A percentile compares a stretch with the other conserved stretches of the same genome.
Evolutionary conservation across 805 yeast genomes (phyloP).

Genomic region (Ogataea chonburiensis): DNA sequence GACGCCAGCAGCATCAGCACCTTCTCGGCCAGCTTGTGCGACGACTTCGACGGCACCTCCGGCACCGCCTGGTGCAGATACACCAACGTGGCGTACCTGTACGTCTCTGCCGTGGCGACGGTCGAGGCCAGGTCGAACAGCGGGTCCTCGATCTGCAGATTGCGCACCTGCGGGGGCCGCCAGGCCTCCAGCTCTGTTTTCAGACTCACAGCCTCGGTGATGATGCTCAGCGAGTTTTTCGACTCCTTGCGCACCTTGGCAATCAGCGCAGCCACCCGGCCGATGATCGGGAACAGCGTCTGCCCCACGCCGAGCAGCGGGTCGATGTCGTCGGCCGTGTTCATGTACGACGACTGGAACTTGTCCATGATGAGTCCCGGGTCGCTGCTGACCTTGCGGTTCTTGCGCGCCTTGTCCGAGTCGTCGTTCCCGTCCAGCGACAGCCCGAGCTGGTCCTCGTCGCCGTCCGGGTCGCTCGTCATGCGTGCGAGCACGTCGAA

Average conservation of each 20-base stretch:
- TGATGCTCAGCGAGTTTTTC: constrained; percentile 44
- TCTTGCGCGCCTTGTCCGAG: constrained; percentile 10
- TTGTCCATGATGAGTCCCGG: constrained; percentile 37
- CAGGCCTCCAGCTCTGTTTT: constrained; percentile 53
- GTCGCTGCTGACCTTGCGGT: constrained; percentile 16
- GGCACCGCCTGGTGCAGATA: constrained; percentile 72
- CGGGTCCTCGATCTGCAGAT: constrained; percentile 41
- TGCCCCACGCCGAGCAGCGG: constrained; percentile 70
- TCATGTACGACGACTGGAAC: constrained; percentile 38
- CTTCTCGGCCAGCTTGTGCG: constrained; percentile 58
- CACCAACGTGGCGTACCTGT: constrained; percentile 55
- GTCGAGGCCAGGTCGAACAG: constrained; percentile 58
- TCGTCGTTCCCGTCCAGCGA: constrained; percentile 6
- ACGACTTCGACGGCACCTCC: constrained; percentile 54
- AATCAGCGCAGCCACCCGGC: constrained; percentile 58
- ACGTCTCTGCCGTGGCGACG: constrained; percentile 69
- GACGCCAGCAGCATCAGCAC: constrained; percentile 60
- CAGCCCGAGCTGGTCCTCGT: constrained; percentile 20
- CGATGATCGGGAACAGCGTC: constrained; percentile 60
- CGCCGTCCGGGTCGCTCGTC: constrained; percentile 50
- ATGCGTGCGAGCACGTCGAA: constrained; percentile 66
- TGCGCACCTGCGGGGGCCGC: constrained; percentile 46
- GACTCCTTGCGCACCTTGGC: constrained; percentile 41
- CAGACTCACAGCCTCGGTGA: constrained; percentile 55
- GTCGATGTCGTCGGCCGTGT: constrained; percentile 46